Evolutionary conservation across 2,329 filamentous ascomycete genomes (phyloP).

Genomic region (Fusarium sp.): DNA sequence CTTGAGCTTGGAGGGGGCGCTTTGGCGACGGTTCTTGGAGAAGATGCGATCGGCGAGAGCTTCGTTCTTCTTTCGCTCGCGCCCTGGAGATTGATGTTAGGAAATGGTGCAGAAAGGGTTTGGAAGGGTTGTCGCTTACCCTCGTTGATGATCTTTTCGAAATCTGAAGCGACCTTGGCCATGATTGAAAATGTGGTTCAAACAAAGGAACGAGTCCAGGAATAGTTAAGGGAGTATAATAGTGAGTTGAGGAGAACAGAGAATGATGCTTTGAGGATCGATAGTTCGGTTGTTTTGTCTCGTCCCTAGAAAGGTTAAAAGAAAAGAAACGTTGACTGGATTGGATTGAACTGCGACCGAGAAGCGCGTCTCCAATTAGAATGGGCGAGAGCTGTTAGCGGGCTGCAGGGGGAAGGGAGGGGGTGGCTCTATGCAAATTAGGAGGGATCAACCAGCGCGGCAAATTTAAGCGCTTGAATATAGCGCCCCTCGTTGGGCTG

Average conservation of each 20-base stretch:
- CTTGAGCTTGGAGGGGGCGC: slow-evolving; percentile 63
- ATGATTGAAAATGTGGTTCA: slow-evolving; percentile 45
- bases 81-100: slow-evolving; percentile 54
- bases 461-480: slow-evolving; percentile 8
- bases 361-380: slow-evolving; percentile 43
- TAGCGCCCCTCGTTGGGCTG: slow-evolving; percentile 5
- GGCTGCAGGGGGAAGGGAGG: slow-evolving; percentile 11
- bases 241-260: neutral
- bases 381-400: neutral
- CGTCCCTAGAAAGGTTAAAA: slow-evolving; percentile 5
- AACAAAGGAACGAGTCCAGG: neutral
- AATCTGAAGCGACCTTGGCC: slow-evolving; percentile 59
- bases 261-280: neutral
- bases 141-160: slow-evolving; percentile 66
- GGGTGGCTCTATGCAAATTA: slow-evolving; percentile 24
- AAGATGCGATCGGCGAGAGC: slow-evolving; percentile 79
- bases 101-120: neutral
- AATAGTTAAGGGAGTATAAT: neutral
- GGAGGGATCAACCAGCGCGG: slow-evolving; percentile 7
- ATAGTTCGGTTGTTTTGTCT: slow-evolving; percentile 22
- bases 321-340: slow-evolving; percentile 32
- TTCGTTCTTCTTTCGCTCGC: slow-evolving; percentile 78
- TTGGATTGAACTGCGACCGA: slow-evolving; percentile 38
- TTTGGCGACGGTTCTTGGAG: slow-evolving; percentile 67
- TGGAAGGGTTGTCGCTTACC: slow-evolving; percentile 50